Evolutionary conservation across 495 filamentous ascomycete genomes (phyloP), one percentile per base, ranked within the genome.

Genomic region (Penicillium fimorum): DNA sequence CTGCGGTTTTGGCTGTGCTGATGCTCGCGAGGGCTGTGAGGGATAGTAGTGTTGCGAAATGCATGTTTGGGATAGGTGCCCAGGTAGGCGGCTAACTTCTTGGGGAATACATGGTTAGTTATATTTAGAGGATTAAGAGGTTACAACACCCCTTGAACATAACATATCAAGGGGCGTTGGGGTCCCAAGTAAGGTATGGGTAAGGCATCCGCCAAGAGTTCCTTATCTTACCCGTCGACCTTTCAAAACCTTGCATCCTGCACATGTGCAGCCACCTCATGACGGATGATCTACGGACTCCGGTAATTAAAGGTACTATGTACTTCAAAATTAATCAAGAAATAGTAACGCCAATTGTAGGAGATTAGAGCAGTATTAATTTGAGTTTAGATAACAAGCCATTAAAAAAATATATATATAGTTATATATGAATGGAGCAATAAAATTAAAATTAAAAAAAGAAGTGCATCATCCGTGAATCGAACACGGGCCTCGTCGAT

Each of bases 401-500:
- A 27, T 27, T 27, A 52, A 47, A 6, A 2, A 41, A 20, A 29
- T 5, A n/a, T n/a, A n/a, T n/a, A n/a, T n/a, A n/a, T n/a, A n/a
- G n/a, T n/a, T n/a, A 11, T n/a, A 22, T 29, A 41, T 32, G 7
- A 41, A 52, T 41, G 60, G 6, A 35, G 12, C 4, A 4, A 38
- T 15, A 62, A 48, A 32, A 57, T 56, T 65, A 58, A 57, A 56
- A 49, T 38, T 57, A 58, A 61, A 59, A 70, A 61, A 43, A 55
- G 50, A n/a, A 58, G 17, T 79, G 77, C 77, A 77, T 78, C 73
- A 77, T 76, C 76, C 76, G 77, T 75, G 78, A 80, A 79, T 80
- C 78, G 78, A 80, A 80, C 78, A 75, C 78, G 76, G 76, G 78
- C 75, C 78, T 79, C 78, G 69, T 80, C 78, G 78, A 80, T 80